These are phyloP conservation scores for Sporothrix inflata DNA, from an alignment of 2,329 filamentous ascomycete species.

Conservation along the genomic window DNA sequence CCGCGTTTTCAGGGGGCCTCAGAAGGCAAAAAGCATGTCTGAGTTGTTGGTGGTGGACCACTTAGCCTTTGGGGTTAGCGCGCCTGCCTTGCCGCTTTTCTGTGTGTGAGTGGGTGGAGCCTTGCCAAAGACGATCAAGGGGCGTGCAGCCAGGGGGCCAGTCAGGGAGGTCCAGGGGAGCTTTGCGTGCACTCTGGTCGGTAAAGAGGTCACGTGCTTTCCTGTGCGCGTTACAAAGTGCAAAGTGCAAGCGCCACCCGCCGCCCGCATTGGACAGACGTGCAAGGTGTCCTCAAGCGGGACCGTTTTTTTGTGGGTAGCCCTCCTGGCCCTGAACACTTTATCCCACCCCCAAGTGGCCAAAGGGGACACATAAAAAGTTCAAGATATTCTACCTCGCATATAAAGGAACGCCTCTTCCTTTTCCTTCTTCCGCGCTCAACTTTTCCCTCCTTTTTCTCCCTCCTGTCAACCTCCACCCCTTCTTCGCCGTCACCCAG, in stretches of 20 bases:
- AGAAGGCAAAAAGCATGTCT: background rate
- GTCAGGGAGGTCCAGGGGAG: background rate
- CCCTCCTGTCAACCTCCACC: background rate
- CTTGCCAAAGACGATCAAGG: conserved; percentile 13
- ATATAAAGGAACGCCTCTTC: conserved; percentile 17
- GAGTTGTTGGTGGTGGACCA: background rate
- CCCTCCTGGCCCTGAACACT: conserved; percentile 14
- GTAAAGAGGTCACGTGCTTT: conserved; percentile 20
- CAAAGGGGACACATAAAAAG: conserved; percentile 29
- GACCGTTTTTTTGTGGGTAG: conserved; percentile 31
- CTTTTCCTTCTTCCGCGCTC: conserved; percentile 8
- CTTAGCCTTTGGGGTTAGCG: conserved; percentile 14
- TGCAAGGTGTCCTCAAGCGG: conserved; percentile 37
- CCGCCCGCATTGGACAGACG: conserved; percentile 27
- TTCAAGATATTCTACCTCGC: conserved; percentile 17
- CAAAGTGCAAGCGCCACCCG: conserved; percentile 21
- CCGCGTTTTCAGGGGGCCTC: conserved; percentile 8
- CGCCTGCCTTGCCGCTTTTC: conserved; percentile 7
- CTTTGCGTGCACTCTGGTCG: too few relatives aligned
- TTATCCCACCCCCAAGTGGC: conserved; percentile 17
- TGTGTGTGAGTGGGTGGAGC: conserved; percentile 15
- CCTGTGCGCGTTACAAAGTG: conserved; percentile 1
- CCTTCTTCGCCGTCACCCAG: background rate
- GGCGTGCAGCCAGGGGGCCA: conserved; percentile 15
- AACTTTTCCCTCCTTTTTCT: conserved; percentile 17